Evolutionary conservation across 345 rosid species (phyloP).

Genomic region (Dipteronia dyeriana): DNA sequence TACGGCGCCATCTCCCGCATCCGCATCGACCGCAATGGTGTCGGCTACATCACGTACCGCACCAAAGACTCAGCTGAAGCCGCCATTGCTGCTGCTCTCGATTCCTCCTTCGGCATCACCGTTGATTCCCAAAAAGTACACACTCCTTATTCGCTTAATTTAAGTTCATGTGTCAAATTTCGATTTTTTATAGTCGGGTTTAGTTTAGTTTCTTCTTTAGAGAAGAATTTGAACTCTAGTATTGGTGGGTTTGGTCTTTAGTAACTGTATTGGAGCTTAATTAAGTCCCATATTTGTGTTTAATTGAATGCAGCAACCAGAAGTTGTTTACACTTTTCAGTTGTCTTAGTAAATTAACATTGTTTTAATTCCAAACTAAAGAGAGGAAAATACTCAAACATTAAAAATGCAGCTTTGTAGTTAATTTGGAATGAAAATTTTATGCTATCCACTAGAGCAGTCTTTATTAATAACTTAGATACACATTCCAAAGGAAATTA

Average conservation of each 20-base stretch:
- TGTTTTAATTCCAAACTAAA: not conserved
- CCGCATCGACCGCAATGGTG: conserved; percentile 67
- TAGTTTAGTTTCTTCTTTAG: not conserved
- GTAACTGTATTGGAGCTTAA: not conserved
- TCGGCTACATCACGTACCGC: conserved; percentile 63
- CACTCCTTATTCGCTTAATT: not conserved
- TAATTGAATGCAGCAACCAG: not conserved
- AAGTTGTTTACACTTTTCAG: not conserved
- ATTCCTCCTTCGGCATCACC: conserved; percentile 66
- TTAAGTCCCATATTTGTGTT: not conserved
- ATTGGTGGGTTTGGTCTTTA: not conserved
- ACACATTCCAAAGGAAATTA: too few species aligned
- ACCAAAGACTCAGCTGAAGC: conserved; percentile 75
- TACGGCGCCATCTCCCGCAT: conserved; percentile 86
- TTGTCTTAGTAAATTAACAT: not conserved
- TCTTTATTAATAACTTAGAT: too few species aligned
- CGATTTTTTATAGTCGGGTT: not conserved
- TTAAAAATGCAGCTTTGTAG: not conserved
- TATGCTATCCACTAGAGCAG: not conserved
- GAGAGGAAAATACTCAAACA: not conserved
- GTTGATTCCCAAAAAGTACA: conserved; percentile 56
- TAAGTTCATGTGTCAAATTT: too few species aligned
- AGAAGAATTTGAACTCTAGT: conserved; percentile 1
- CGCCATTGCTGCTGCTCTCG: conserved; percentile 74
- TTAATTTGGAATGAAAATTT: not conserved